Percentiles rank a stretch among this genome's conserved stretches.
These are phyloP conservation scores for Fagopyrum tataricum DNA, from an alignment of 148 eudicot species.

Conservation along the genomic window DNA sequence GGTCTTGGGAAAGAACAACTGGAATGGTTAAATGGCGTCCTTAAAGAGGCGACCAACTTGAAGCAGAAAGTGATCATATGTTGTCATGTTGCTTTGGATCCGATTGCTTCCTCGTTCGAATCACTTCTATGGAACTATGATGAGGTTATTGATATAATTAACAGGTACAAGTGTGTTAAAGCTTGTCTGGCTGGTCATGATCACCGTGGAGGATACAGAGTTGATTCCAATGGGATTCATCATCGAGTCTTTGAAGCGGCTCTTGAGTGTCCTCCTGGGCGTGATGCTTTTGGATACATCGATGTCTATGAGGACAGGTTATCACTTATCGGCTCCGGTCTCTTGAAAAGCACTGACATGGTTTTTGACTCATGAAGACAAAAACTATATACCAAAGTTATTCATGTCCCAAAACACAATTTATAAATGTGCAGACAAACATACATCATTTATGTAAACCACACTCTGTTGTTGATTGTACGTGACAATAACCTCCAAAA, in stretches of 20 bases:
- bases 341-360: slow-evolving; percentile 72
- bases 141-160: slow-evolving; percentile 78
- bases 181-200: slow-evolving; percentile 78
- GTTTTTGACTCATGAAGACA: slow-evolving; percentile 37
- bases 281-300: slow-evolving; percentile 65
- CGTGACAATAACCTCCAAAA: not conserved
- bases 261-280: slow-evolving; percentile 80
- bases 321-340: slow-evolving; percentile 54
- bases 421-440: not conserved
- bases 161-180: slow-evolving; percentile 73
- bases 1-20: slow-evolving; percentile 77
- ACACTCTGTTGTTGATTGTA: not conserved
- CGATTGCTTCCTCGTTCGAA: slow-evolving; percentile 43
- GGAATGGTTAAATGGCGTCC: slow-evolving; percentile 65
- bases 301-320: slow-evolving; percentile 70
- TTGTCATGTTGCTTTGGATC: slow-evolving; percentile 75
- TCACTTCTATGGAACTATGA: slow-evolving; percentile 84
- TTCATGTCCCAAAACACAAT: too few relatives aligned
- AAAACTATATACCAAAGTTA: not conserved
- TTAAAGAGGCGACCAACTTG: slow-evolving; percentile 49
- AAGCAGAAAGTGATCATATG: slow-evolving; percentile 72
- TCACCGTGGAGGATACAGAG: slow-evolving; percentile 62
- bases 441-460: not conserved
- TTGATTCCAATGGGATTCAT: slow-evolving; percentile 77
- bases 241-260: slow-evolving; percentile 92